A percentile compares a stretch with the other conserved stretches of the same genome.
phyloP scores from a whole-genome alignment of 1,284 basidiomycete genomes.

The Apiotrichum gracile region DNA sequence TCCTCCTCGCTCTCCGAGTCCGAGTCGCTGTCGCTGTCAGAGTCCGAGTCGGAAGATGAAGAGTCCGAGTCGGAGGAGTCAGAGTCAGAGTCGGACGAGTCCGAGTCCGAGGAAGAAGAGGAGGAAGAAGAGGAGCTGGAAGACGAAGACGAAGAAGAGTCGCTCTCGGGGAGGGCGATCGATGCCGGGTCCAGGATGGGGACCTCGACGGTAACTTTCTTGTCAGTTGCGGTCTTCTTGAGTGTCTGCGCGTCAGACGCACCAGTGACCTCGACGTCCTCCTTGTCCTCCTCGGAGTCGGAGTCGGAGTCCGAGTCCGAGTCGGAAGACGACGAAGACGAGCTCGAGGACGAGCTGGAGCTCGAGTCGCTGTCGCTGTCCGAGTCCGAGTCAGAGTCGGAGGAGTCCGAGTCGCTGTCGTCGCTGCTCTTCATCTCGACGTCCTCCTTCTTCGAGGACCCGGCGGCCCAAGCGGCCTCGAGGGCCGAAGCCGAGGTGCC shows the following conservation, averaged over 20 bases:
- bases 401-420: constrained; percentile 8
- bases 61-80: constrained; percentile 15
- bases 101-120: constrained; percentile 12
- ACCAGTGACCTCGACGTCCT: constrained; percentile 10
- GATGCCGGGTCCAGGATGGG: constrained; percentile 2
- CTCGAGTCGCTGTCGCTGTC: constrained; percentile 15
- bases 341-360: constrained; percentile 16
- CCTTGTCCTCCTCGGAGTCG: constrained; percentile 3
- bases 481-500: constrained; percentile 19
- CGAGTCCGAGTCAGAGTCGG: background rate
- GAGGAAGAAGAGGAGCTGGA: constrained; percentile 10
- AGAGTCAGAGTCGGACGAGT: constrained; percentile 11
- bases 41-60: constrained; percentile 4
- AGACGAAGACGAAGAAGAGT: background rate
- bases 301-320: constrained; percentile 12
- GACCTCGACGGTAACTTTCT: background rate
- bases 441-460: constrained; percentile 6
- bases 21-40: no score
- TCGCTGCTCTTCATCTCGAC: constrained; percentile 19
- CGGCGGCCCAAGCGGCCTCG: constrained; percentile 27
- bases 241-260: background rate
- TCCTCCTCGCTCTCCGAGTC: constrained; percentile 2
- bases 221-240: background rate
- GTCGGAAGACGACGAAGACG: constrained; percentile 14
- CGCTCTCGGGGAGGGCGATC: constrained; percentile 10